Evolutionary conservation across 176 grass and related monocot species (phyloP).

Genomic region (Eragrostis nindensis): DNA sequence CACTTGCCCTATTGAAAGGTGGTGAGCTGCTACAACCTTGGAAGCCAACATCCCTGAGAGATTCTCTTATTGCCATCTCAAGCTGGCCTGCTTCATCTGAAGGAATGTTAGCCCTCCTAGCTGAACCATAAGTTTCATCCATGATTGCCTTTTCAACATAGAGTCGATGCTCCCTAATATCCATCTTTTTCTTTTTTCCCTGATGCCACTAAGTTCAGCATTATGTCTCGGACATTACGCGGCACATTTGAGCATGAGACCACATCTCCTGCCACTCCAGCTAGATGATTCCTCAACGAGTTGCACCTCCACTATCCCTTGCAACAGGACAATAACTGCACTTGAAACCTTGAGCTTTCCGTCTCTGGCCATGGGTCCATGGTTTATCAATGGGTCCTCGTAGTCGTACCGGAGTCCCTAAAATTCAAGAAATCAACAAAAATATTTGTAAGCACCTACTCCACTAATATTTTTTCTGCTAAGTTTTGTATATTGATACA

Average conservation of each 20-base stretch:
- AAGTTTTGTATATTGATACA: too few species aligned
- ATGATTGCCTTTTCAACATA: conserved; percentile 2
- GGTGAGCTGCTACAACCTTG: neutral
- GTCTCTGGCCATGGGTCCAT: too few species aligned
- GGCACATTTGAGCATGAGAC: neutral
- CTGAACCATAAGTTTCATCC: neutral
- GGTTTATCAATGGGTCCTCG: too few species aligned
- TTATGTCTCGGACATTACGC: neutral
- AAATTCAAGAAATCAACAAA: too few species aligned
- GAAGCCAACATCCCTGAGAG: neutral
- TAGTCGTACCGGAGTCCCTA: too few species aligned
- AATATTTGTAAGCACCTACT: too few species aligned
- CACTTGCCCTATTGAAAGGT: neutral
- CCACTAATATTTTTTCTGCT: too few species aligned
- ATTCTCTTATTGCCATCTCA: neutral
- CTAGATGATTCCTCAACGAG: neutral
- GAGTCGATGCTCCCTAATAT: neutral
- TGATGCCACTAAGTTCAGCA: neutral
- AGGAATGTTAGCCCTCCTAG: neutral
- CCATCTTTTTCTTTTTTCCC: neutral
- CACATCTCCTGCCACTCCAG: neutral
- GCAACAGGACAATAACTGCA: too few species aligned
- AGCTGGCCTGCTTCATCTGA: neutral
- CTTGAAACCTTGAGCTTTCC: too few species aligned
- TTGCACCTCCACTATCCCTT: neutral